Conservation (phyloP, 441 rosid genomes). For the Biscutella auriculata region DNA sequence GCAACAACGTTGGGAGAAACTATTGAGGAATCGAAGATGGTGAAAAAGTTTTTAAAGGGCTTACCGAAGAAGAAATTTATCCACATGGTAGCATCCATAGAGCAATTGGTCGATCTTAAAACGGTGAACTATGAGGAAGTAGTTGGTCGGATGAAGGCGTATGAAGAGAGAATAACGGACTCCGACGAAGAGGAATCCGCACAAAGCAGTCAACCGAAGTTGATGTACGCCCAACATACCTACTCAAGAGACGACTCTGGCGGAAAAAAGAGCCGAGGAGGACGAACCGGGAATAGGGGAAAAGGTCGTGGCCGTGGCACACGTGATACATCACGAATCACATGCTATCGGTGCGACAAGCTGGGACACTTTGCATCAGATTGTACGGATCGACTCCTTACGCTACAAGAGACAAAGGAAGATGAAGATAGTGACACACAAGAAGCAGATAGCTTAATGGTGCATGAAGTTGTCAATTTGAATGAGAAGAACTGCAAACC, state of each 20-base stretch:
- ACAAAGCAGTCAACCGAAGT: too few relatives aligned
- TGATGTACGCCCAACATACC: too few relatives aligned
- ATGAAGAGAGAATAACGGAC: too few relatives aligned
- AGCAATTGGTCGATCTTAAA: background rate
- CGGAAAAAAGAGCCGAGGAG: background rate
- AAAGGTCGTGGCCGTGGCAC: too few relatives aligned
- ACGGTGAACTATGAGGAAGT: background rate
- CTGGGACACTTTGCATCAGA: background rate
- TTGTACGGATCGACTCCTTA: background rate
- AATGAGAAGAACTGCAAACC: background rate
- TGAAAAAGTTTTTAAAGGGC: background rate
- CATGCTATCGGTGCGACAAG: background rate
- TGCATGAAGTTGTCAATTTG: background rate
- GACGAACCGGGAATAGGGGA: too few relatives aligned
- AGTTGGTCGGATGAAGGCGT: background rate
- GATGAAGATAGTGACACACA: background rate
- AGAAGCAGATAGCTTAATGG: background rate
- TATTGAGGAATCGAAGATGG: background rate
- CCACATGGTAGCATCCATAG: background rate
- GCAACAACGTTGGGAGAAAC: background rate
- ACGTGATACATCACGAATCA: background rate
- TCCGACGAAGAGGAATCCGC: too few relatives aligned
- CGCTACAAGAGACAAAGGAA: background rate
- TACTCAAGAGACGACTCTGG: too few relatives aligned
- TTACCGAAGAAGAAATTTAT: background rate